A percentile compares a stretch with the other conserved stretches of the same genome.
phyloP scores from a whole-genome alignment of 2,329 filamentous ascomycete species.

The Penicillium rolfsii region DNA sequence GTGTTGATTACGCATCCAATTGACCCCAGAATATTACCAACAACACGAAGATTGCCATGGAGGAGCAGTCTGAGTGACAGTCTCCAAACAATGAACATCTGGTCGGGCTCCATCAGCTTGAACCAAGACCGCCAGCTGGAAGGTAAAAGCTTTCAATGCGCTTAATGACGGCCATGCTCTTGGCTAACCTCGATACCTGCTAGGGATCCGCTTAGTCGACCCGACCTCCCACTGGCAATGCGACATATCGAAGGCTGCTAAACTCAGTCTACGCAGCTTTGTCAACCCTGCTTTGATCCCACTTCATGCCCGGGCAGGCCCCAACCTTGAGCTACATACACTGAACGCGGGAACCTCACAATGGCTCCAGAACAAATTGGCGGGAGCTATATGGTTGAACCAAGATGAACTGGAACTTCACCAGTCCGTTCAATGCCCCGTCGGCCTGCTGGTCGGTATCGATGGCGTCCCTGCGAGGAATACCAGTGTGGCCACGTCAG shows the following conservation, averaged over 20 bases:
- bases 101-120: conserved; percentile 41
- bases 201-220: conserved; percentile 42
- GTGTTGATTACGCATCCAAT: background rate
- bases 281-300: conserved; percentile 48
- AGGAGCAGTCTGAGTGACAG: conserved; percentile 11
- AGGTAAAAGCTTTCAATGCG: conserved; percentile 31
- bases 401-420: conserved; percentile 36
- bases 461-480: conserved; percentile 26
- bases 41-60: conserved; percentile 19
- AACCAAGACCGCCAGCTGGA: conserved; percentile 34
- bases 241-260: conserved; percentile 39
- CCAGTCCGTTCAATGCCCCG: conserved; percentile 42
- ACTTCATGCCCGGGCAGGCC: conserved; percentile 45
- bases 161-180: conserved; percentile 4
- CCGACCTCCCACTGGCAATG: conserved; percentile 38
- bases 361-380: conserved; percentile 46
- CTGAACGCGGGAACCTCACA: conserved; percentile 36
- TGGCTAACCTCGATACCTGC: conserved; percentile 18
- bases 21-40: conserved; percentile 6
- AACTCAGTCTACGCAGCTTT: conserved; percentile 39
- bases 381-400: conserved; percentile 40
- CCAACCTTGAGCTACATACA: conserved; percentile 46
- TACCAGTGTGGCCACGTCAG: conserved; percentile 33
- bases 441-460: conserved; percentile 43
- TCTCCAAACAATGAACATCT: conserved; percentile 41